Conservation (phyloP, 495 filamentous ascomycete genomes). For the Aspergillus ostianus region DNA sequence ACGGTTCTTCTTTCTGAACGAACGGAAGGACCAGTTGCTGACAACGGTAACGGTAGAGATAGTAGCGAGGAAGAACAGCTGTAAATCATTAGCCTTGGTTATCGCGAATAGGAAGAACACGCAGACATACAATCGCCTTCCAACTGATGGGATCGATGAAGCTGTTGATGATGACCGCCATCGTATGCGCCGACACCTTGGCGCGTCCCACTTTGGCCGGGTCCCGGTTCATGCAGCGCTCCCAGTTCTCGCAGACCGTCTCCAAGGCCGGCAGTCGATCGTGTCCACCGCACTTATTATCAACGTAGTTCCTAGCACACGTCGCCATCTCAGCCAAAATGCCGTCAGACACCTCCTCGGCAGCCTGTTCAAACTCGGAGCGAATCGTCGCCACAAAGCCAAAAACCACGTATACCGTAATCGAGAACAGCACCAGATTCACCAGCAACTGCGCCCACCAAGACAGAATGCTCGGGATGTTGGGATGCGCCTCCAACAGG, state of each 20-base stretch:
- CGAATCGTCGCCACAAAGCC: constrained; percentile 68
- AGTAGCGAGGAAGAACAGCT: constrained; percentile 43
- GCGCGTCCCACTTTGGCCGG: constrained; percentile 63
- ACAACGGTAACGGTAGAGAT: constrained; percentile 43
- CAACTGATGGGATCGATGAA: constrained; percentile 71
- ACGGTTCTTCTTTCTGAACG: constrained; percentile 42
- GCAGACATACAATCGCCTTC: constrained; percentile 63
- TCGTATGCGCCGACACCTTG: constrained; percentile 68
- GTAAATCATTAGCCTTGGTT: constrained; percentile 13
- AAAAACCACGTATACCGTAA: constrained; percentile 69
- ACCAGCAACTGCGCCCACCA: constrained; percentile 80
- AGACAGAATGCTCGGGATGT: constrained; percentile 81
- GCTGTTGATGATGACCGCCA: constrained; percentile 75
- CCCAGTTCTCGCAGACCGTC: constrained; percentile 72
- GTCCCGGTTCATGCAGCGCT: constrained; percentile 79
- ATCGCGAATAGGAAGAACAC: background rate
- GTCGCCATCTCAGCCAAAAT: constrained; percentile 69
- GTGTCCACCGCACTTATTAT: constrained; percentile 67
- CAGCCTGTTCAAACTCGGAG: constrained; percentile 70
- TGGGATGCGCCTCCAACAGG: constrained; percentile 73
- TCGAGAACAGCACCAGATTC: constrained; percentile 68
- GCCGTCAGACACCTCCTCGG: constrained; percentile 58
- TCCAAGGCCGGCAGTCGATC: constrained; percentile 71
- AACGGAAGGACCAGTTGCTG: constrained; percentile 49
- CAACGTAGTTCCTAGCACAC: constrained; percentile 66